Base-by-base conservation (phyloP, 371 early-diverging fungal species). In the Actinomortierella wolfii region DNA sequence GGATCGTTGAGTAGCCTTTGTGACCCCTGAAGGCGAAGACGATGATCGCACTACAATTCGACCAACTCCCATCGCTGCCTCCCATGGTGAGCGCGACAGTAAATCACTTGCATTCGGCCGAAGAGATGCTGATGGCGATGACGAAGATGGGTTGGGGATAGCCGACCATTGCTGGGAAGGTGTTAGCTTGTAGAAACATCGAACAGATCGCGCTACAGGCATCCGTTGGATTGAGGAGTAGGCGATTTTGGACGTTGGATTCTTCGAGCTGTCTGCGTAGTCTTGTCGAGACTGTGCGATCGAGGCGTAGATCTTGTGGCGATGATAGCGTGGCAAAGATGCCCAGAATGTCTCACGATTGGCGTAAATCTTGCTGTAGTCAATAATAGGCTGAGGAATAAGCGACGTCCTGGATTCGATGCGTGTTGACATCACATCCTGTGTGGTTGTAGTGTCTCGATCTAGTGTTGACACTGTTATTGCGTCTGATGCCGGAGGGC, bases 291-390 rank as follows among this genome's bases (percentile, higher is more conserved):
- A 39, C 23, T n/a, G 47, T 20, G 15, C 15, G 6, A 23, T 24
- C 28, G 23, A 24, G 44, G 59, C 59, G 11, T 59, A 65, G 45
- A 39, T 39, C 11, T 59, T 54, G 46, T 65, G 59, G 41, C 66
- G 59, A 47, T 55, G 54, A 6, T 55, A 28, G 18, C 59, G 26
- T 0, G 66, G 59, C 18, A 65, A n/a, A 2, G 66, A 45, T 8
- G 66, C 66, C 29, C 58, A 34, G 39, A 65, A 40, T 2, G 66
- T 42, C 39, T 65, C 66, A 21, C 66, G 50, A 4, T 49, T 50
- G 21, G 59, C 9, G 44, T 26, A 44, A 45, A 64, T 15, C 17
- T 47, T 23, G 45, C 55, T 59, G 44, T 58, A 64, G 26, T 54
- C 59, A 8, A 47, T 8, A 21, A 2, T 24, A 2, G 42, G 47